A percentile compares a stretch with the other conserved stretches of the same genome.
Conservation (phyloP, 495 filamentous ascomycete genomes). For the Chaetomidium leptoderma region DNA sequence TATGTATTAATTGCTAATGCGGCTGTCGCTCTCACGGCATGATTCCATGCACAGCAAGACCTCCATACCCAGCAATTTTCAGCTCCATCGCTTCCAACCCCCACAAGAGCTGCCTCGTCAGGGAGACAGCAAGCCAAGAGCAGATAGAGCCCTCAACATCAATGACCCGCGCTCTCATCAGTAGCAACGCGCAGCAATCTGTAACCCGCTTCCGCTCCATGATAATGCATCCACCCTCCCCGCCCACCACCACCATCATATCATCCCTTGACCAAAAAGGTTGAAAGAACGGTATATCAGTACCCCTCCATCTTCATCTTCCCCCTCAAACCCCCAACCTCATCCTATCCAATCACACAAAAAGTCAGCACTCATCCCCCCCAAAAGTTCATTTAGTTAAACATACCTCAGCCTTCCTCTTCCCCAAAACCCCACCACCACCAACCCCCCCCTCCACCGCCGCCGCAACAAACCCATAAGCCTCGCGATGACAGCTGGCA, state of each 20-base stretch:
- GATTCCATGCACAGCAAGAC: too few species aligned
- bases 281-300: neutral
- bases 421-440: constrained; percentile 56
- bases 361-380: neutral
- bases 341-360: constrained; percentile 15
- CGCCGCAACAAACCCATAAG: constrained; percentile 43
- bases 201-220: neutral
- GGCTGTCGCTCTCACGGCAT: too few species aligned
- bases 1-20: too few species aligned
- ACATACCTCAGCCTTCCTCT: constrained; percentile 71
- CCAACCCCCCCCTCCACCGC: neutral
- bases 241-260: neutral
- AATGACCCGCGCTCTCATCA: too few species aligned
- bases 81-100: too few species aligned
- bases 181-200: neutral
- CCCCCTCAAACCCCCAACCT: constrained; percentile 15
- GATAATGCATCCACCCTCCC: constrained; percentile 1
- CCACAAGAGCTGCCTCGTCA: too few species aligned
- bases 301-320: constrained; percentile 22
- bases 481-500: constrained; percentile 82
- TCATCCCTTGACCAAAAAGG: neutral
- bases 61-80: too few species aligned
- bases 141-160: too few species aligned
- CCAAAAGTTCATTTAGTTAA: constrained; percentile 24
- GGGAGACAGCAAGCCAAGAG: too few species aligned